Evolutionary conservation across 2,329 filamentous ascomycete species (phyloP).

Genomic region (Fusarium veterinarium): DNA sequence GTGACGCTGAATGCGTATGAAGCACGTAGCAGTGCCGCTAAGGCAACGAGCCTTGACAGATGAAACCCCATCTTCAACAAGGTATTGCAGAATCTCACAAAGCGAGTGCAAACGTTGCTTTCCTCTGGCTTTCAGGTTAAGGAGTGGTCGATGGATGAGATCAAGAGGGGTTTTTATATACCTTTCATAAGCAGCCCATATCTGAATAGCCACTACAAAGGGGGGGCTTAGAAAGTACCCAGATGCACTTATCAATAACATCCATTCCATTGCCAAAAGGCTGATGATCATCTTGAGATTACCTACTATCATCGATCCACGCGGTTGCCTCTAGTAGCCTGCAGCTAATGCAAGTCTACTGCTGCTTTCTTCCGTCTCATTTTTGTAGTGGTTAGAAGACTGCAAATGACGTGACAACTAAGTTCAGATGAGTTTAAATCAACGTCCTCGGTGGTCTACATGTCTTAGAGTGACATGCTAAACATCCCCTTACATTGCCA

Average conservation of each 20-base stretch:
- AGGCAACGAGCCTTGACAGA: neutral
- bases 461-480: neutral
- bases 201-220: no score
- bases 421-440: neutral
- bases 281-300: neutral
- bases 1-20: neutral
- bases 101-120: neutral
- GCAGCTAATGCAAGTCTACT: neutral
- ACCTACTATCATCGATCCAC: neutral
- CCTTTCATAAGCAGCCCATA: neutral
- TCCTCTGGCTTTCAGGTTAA: neutral
- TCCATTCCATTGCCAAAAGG: neutral
- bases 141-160: neutral
- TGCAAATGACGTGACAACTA: neutral
- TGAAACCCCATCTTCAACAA: neutral
- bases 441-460: neutral
- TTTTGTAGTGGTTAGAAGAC: neutral
- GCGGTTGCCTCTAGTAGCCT: neutral
- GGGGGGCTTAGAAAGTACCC: neutral
- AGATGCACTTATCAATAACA: neutral
- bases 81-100: neutral
- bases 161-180: neutral
- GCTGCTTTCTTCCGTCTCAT: neutral
- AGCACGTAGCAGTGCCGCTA: neutral
- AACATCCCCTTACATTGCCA: neutral